Evolutionary conservation across 768 basidiomycete genomes (phyloP).

Genomic region (Amanita rubescens): DNA sequence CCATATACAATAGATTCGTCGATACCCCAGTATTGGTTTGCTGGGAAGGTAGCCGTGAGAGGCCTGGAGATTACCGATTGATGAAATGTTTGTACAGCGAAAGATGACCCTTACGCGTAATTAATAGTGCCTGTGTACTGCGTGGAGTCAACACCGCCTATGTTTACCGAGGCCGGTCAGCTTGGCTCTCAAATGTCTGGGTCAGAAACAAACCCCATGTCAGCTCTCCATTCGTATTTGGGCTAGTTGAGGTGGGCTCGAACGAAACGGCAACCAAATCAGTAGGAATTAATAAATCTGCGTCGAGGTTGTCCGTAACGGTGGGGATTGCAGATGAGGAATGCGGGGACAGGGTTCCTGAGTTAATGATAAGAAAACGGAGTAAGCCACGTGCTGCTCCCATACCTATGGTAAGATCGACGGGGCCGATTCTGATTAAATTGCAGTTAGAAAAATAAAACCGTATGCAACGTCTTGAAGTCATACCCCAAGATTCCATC

Average conservation of each 20-base stretch:
- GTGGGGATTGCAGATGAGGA: constrained; percentile 35
- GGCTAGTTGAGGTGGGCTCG: constrained; percentile 34
- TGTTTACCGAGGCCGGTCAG: constrained; percentile 5
- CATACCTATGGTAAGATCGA: constrained; percentile 41
- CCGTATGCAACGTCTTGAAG: not conserved
- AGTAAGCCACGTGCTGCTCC: not conserved
- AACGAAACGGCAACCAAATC: constrained; percentile 45
- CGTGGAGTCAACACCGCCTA: constrained; percentile 36
- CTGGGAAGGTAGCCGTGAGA: constrained; percentile 39
- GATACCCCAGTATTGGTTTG: constrained; percentile 52
- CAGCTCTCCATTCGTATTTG: constrained; percentile 40
- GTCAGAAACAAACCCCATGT: constrained; percentile 36
- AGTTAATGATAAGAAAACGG: not conserved
- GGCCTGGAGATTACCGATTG: constrained; percentile 23
- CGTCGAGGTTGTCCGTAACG: constrained; percentile 48
- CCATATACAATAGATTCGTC: constrained; percentile 51
- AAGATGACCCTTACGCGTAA: constrained; percentile 28
- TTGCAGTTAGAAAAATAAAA: constrained; percentile 1
- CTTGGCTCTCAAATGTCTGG: constrained; percentile 14
- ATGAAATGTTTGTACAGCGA: not conserved
- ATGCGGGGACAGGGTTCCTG: constrained; percentile 28
- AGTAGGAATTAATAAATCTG: constrained; percentile 29
- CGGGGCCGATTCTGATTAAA: constrained; percentile 48
- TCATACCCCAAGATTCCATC: constrained; percentile 61
- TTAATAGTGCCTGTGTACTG: constrained; percentile 37